Conservation (phyloP, 2,329 filamentous ascomycete species). For the Kalaharituber pfeilii region DNA sequence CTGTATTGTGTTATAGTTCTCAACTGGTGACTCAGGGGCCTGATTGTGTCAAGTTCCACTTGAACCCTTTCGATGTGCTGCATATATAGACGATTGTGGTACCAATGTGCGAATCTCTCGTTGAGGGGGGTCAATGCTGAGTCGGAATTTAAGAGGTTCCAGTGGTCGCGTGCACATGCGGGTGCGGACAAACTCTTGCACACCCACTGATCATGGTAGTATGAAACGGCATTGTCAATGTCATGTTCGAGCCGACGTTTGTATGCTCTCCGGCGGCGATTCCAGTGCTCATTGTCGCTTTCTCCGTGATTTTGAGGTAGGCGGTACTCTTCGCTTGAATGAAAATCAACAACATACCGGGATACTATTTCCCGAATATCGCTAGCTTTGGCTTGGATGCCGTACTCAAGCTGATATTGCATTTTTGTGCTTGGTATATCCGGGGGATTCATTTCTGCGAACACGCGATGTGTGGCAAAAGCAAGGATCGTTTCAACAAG, state of each 20-base stretch:
- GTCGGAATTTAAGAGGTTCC: not conserved
- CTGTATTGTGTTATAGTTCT: no score
- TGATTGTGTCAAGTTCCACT: not conserved
- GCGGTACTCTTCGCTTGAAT: no score
- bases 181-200: not conserved
- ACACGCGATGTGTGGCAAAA: not conserved
- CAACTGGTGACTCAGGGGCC: not conserved
- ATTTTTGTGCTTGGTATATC: not conserved
- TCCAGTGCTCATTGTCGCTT: not conserved
- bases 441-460: not conserved
- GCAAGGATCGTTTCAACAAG: not conserved
- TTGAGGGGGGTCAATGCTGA: not conserved
- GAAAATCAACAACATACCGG: no score
- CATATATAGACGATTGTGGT: not conserved
- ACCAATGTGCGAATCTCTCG: not conserved
- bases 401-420: not conserved
- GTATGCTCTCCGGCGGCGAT: not conserved
- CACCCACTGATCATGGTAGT: not conserved
- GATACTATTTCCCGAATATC: no score
- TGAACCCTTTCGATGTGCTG: not conserved
- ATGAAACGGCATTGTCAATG: not conserved
- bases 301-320: not conserved
- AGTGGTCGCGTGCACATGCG: not conserved
- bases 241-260: not conserved
- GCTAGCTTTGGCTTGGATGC: slow-evolving; percentile 2